Evolutionary conservation across 371 early-diverging fungal species (phyloP), one percentile per base, ranked within the genome.

Genomic region (Syncephalastrum monosporum): DNA sequence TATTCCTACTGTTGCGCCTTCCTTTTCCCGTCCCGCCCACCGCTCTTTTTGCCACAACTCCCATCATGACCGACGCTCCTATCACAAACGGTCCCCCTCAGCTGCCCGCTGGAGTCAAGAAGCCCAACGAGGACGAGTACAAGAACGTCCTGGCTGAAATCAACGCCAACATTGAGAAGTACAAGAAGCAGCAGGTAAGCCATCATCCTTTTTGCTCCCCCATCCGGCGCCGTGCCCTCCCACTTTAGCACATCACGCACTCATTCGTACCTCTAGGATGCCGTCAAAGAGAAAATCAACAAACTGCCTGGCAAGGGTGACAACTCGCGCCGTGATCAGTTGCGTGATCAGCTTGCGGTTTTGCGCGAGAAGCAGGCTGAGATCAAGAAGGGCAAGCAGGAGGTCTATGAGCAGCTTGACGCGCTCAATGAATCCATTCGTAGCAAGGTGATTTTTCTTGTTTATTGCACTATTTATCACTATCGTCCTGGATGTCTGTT

Each of bases 281-380:
- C 72, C 29, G 78, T 87, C 55, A 87, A 68, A 50, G 64, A 53
- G 23, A 63, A 64, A 51, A 55, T 56, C 47, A 63, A 53, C 62
- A 74, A 72, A 42, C 53, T 63, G 45, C 62, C 69, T 42, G 73
- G 67, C 25, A 83, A 77, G 59, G 57, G 64, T 7, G 68, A 74
- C 42, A 60, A 66, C n/a, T 70, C 69, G 43, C 77, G 69, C 60
- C 84, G 89, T 55, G 74, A 76, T 23, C 78, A 83, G 56, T 72
- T 92, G 51, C 68, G 79, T 24, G 67, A 72, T 23, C 78, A 84
- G 52, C 73, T 93, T 27, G 79, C 79, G 33, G 88, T 74, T 21
- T 73, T 93, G 33, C 84, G 86, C 57, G 78, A 79, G 17, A 69
- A 77, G 59, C 83, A 83, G 63, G 73, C 79, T 23, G 77, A 75